Base-by-base conservation (phyloP, 1,139 yeast species). In the Debaryomyces nepalensis region DNA sequence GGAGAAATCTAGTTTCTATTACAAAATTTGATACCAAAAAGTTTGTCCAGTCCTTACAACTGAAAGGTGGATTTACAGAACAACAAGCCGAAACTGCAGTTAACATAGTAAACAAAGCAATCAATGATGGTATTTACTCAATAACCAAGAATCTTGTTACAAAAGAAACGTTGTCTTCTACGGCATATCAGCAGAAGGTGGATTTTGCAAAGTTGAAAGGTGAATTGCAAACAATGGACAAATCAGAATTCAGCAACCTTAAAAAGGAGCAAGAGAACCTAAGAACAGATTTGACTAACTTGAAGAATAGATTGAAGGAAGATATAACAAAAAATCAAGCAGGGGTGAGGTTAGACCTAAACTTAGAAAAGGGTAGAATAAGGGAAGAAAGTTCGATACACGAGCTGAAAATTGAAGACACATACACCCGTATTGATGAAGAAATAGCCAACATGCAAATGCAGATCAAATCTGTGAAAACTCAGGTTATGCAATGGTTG, bases 401-500 rank as follows among this genome's bases (percentile, higher is more conserved):
- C 61, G 97, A 93, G 59, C 79, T 89, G 65, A 89, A 90, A 61
- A 89, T 93, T 49, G 95, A 90, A 59, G 99, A 93, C 58, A 90
- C 97, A 1, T 95, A 90, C 56, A 89, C 97, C 4, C 75, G 97
- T 52, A 91, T 93, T 46, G 98, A 93, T 60, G 96, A 93, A 63
- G 99, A 93, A 58, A 86, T 93, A 27, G 87, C 95, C 37, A 91
- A 93, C 60, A 88, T 93, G 80, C 91, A 87, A 63, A 87, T 91
- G 75, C 97, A 91, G 64, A 90, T 93, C 50, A 96, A 91, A 57
- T 82, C 88, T 33, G 96, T 93, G 26, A 91, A 93, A 67, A 88
- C 97, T 2, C 97, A 93, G 62, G 97, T 93, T 39, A 82, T 89
- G 82, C 99, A 93, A 65, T 93, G 98, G 98, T 77, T 93, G 52